Evolutionary conservation across 805 yeast genomes (phyloP).

Genomic region (Metschnikowia kofuensis): DNA sequence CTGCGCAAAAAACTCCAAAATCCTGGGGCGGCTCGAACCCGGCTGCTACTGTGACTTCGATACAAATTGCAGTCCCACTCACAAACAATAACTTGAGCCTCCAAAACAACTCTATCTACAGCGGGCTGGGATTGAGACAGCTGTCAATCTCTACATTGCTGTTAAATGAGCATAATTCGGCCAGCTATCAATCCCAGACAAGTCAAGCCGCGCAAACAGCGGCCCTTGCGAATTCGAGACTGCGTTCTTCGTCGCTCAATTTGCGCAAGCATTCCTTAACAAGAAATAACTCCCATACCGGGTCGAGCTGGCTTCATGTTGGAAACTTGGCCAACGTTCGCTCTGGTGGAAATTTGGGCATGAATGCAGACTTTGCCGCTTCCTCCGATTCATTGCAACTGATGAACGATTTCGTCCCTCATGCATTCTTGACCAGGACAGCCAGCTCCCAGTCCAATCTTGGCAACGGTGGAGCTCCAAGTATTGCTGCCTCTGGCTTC

Average conservation of each 20-base stretch:
- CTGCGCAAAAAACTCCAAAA: slow-evolving; percentile 17
- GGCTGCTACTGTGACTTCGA: slow-evolving; percentile 10
- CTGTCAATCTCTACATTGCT: slow-evolving; percentile 41
- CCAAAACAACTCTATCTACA: slow-evolving; percentile 11
- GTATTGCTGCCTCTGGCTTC: slow-evolving; percentile 15
- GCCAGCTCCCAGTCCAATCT: slow-evolving; percentile 20
- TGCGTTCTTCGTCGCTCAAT: slow-evolving; percentile 35
- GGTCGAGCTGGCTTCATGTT: slow-evolving; percentile 42
- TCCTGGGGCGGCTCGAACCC: slow-evolving; percentile 8
- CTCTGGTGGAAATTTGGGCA: slow-evolving; percentile 16
- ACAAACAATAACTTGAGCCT: not conserved
- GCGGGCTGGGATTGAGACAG: slow-evolving; percentile 28
- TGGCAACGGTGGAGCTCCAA: slow-evolving; percentile 12
- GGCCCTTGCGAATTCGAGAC: slow-evolving; percentile 22
- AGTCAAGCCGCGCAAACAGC: slow-evolving; percentile 10
- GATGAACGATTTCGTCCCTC: slow-evolving; percentile 44
- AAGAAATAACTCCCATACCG: slow-evolving; percentile 37
- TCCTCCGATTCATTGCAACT: slow-evolving; percentile 44
- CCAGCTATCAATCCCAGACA: slow-evolving; percentile 23
- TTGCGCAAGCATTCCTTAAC: slow-evolving; percentile 44
- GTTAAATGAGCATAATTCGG: slow-evolving; percentile 38
- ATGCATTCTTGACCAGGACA: slow-evolving; percentile 31
- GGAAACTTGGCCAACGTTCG: slow-evolving; percentile 39
- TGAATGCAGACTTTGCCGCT: slow-evolving; percentile 22
- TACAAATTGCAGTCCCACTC: slow-evolving; percentile 13